Evolutionary conservation across 208 protist genomes (phyloP).

Genomic region (Leishmania lainsoni): DNA sequence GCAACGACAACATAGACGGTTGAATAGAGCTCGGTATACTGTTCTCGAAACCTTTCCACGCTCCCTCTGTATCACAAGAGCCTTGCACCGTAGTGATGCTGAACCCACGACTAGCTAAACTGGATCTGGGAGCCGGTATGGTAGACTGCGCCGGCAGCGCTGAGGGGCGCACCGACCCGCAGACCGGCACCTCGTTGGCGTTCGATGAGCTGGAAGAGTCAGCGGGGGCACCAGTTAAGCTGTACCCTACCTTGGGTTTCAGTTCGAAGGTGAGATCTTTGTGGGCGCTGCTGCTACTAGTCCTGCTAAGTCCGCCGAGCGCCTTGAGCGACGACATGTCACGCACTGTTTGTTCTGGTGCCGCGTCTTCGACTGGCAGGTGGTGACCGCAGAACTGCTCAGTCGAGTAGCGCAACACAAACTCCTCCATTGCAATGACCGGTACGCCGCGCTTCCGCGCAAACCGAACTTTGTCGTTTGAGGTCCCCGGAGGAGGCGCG

Average conservation of each 20-base stretch:
- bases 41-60: not conserved
- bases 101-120: not conserved
- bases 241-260: not conserved
- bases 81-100: not conserved
- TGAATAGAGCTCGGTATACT: slow-evolving; percentile 15
- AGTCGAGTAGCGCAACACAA: slow-evolving; percentile 27
- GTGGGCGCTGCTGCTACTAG: not conserved
- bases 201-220: not conserved
- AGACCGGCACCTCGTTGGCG: slow-evolving; percentile 3
- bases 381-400: not conserved
- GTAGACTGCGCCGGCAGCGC: slow-evolving; percentile 3
- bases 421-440: slow-evolving; percentile 30
- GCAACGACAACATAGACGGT: slow-evolving; percentile 16
- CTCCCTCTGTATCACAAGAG: not conserved
- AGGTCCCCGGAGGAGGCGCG: not conserved
- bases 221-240: not conserved
- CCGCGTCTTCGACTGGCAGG: not conserved
- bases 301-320: not conserved
- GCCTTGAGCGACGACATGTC: not conserved
- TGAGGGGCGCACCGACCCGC: not conserved
- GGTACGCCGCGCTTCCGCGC: slow-evolving; percentile 34
- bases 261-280: not conserved
- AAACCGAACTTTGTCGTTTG: slow-evolving; percentile 37
- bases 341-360: not conserved
- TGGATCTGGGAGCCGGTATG: slow-evolving; percentile 9